These are phyloP conservation scores for Fraxinus pennsylvanica DNA, from an alignment of 257 asterid species.

Conservation along the genomic window DNA sequence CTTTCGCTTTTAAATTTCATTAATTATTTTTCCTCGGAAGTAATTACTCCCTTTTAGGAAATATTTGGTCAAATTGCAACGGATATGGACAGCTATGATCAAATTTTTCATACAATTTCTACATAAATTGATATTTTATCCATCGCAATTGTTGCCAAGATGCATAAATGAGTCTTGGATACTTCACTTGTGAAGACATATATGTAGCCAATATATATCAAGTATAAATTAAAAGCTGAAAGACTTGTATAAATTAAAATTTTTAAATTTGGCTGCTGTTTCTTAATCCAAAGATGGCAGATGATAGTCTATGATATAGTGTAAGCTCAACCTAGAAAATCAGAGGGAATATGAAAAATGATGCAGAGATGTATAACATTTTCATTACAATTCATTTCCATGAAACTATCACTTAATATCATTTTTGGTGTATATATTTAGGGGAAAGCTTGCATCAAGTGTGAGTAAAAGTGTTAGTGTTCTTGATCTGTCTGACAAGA, in stretches of 20 bases:
- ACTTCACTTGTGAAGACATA: neutral
- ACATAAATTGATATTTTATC: neutral
- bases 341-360: neutral
- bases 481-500: slow-evolving; percentile 76
- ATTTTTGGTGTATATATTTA: slow-evolving; percentile 24
- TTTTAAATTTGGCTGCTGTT: neutral
- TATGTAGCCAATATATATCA: neutral
- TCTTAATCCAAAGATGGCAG: neutral
- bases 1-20: no score
- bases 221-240: neutral
- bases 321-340: neutral
- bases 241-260: no score
- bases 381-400: neutral
- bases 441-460: slow-evolving; percentile 54
- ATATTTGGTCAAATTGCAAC: neutral
- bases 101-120: neutral
- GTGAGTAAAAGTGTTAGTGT: slow-evolving; percentile 76
- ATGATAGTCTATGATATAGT: neutral
- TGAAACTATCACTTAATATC: neutral
- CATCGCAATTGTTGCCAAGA: neutral
- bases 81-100: neutral
- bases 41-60: no score
- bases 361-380: neutral
- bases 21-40: no score
- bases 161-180: neutral